phyloP scores from a whole-genome alignment of 306 rosid species.

The Cucumis cinereus region DNA sequence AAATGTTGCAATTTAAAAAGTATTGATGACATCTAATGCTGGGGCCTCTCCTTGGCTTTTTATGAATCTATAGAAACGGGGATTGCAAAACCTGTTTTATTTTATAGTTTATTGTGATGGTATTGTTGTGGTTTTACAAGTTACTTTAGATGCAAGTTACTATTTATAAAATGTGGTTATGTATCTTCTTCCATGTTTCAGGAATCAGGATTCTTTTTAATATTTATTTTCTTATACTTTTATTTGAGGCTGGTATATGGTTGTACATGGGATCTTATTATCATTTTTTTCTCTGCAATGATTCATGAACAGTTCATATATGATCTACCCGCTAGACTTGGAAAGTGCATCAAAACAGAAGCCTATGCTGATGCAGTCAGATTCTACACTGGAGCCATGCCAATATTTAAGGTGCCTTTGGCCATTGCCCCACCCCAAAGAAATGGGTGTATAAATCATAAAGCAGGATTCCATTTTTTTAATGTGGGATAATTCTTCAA shows the following conservation, averaged over 20 bases:
- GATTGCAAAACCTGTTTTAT: neutral
- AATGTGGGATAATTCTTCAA: neutral
- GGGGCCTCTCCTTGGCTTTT: neutral
- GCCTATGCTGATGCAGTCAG: slow-evolving; percentile 88
- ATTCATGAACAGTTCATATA: slow-evolving; percentile 62
- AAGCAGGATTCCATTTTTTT: neutral
- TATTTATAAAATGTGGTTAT: neutral
- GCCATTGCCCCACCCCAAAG: neutral
- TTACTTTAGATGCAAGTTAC: neutral
- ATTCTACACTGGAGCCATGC: slow-evolving; percentile 84
- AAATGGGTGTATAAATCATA: neutral
- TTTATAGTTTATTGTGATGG: neutral
- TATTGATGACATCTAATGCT: neutral
- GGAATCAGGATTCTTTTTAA: neutral
- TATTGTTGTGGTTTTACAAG: neutral
- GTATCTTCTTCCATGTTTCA: neutral
- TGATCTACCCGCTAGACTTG: slow-evolving; percentile 84
- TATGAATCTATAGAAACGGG: neutral
- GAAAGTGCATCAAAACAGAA: slow-evolving; percentile 77
- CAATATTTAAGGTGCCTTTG: slow-evolving; percentile 67
- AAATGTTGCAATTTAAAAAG: neutral
- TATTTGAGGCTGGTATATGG: neutral
- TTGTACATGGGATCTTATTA: slow-evolving; percentile 9
- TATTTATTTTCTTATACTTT: neutral
- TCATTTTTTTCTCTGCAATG: slow-evolving; percentile 19